Base-by-base conservation (phyloP, 1,139 yeast species). In the Chernovozyma aurita region DNA sequence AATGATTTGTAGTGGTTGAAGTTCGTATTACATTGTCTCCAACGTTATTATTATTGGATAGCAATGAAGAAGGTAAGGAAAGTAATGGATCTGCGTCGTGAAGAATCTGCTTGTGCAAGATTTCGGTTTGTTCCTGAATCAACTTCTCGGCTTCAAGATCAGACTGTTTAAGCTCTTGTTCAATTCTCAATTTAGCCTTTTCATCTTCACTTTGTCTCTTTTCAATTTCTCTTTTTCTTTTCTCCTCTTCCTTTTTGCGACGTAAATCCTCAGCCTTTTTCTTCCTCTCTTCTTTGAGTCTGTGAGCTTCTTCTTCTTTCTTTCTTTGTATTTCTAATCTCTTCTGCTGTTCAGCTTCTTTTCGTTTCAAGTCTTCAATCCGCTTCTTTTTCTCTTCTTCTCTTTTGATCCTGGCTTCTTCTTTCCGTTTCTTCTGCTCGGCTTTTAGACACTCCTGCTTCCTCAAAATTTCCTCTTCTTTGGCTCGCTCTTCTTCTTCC, bases 331-430 rank as follows among this genome's bases (percentile, higher is more conserved):
- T 75, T 45, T 78, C 71, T 3, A 56, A 50, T 40, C 55, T 56
- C 45, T 55, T 63, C 36, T 55, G 57, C 32, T 64, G 69, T 32
- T 62, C 82, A 43, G 72, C 78, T 29, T 73, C 76, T 48, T 73
- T 75, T 31, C 61, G 42, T 43, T 55, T 55, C 31, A 58, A 41
- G 32, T 67, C 74, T 39, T 70, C 73, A 29, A 65, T 57, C 21
- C 67, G 49, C 44, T 60, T 65, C 41, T 59, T 58, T 48, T 76
- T 80, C 39, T 71, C 80, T 45, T 78, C 83, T 42, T 77, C 78
- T 41, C 72, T 73, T 42, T 66, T 70, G 39, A 65, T 53, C 35
- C 63, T 56, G 14, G 72, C 71, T 36, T 72, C 80, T 42, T 77
- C 85, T 43, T 65, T 67, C 32, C 61, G 57, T 15, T 65, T 61